Evolutionary conservation across 768 basidiomycete species (phyloP).

Genomic region (Leccinum rimulosum): DNA sequence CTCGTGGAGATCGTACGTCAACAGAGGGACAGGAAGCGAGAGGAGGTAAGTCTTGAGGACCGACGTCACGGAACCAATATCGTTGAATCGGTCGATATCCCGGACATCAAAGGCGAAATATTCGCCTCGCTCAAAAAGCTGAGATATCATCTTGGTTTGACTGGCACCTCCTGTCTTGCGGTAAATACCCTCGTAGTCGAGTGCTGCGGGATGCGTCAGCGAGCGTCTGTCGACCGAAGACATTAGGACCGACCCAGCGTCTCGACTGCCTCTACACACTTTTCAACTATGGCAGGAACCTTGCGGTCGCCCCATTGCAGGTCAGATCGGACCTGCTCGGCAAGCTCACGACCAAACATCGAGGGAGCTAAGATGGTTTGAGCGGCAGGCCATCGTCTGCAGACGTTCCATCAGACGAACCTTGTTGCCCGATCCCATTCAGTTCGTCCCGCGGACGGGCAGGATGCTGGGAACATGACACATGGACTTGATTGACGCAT

Average conservation of each 20-base stretch:
- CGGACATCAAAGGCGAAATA: constrained; percentile 85
- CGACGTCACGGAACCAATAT: constrained; percentile 94
- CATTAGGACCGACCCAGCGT: constrained; percentile 55
- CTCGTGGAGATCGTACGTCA: constrained; percentile 90
- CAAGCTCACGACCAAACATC: constrained; percentile 89
- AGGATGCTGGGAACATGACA: constrained; percentile 60
- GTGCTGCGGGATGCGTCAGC: constrained; percentile 45
- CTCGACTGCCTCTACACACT: constrained; percentile 95
- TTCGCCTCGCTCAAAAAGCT: constrained; percentile 91
- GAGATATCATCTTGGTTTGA: constrained; percentile 90
- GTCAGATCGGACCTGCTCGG: constrained; percentile 79
- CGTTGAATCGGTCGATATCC: constrained; percentile 90
- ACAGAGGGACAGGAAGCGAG: constrained; percentile 82
- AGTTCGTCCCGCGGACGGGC: constrained; percentile 32
- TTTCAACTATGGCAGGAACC: constrained; percentile 88
- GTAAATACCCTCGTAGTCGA: constrained; percentile 98
- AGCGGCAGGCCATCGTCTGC: constrained; percentile 17
- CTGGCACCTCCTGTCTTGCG: constrained; percentile 94
- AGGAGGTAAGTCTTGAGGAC: constrained; percentile 97
- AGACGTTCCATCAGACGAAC: constrained; percentile 6
- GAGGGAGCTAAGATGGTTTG: constrained; percentile 59
- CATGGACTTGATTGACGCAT: constrained; percentile 67
- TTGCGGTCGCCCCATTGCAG: constrained; percentile 53
- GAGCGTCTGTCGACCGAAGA: neutral
- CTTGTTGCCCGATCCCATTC: constrained; percentile 24